phyloP scores from a whole-genome alignment of 2,329 filamentous ascomycete species.

The Penicillium sp. region DNA sequence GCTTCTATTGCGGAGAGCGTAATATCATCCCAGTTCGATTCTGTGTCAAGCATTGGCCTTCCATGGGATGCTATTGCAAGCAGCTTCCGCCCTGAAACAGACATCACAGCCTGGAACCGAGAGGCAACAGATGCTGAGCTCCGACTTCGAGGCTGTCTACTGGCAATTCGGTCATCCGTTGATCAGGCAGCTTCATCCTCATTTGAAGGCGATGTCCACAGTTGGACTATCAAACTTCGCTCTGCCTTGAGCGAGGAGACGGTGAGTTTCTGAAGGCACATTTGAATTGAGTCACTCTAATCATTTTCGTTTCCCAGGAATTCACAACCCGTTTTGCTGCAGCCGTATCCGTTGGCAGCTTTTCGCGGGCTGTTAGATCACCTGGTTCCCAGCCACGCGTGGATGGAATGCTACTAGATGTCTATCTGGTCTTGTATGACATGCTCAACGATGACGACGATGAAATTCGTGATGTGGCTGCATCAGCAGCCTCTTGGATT shows the following conservation, averaged over 20 bases:
- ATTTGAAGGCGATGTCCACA: conserved; percentile 24
- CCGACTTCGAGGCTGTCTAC: conserved; percentile 37
- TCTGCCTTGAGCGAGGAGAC: conserved; percentile 43
- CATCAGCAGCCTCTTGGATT: conserved; percentile 36
- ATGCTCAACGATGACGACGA: conserved; percentile 87
- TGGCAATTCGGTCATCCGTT: conserved; percentile 24
- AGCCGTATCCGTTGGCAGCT: conserved; percentile 32
- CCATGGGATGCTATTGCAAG: conserved; percentile 26
- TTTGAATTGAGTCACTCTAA: conserved; percentile 1
- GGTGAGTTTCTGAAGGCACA: conserved; percentile 22
- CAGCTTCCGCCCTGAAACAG: conserved; percentile 23
- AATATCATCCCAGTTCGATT: conserved; percentile 18
- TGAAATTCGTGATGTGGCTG: conserved; percentile 70
- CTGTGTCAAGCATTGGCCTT: conserved; percentile 21
- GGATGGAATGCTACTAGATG: conserved; percentile 46
- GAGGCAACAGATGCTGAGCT: conserved; percentile 37
- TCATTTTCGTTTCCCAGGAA: conserved; percentile 24
- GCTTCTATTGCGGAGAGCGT: conserved; percentile 30
- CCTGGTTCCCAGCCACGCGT: conserved; percentile 17
- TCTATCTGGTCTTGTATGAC: conserved; percentile 68
- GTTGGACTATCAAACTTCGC: conserved; percentile 34
- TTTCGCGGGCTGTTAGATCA: conserved; percentile 43
- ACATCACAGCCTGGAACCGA: conserved; percentile 31
- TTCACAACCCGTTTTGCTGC: conserved; percentile 41
- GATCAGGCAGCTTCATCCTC: conserved; percentile 7